Evolutionary conservation across 73 alveolate species (phyloP).

Genomic region (Breviolum minutum): DNA sequence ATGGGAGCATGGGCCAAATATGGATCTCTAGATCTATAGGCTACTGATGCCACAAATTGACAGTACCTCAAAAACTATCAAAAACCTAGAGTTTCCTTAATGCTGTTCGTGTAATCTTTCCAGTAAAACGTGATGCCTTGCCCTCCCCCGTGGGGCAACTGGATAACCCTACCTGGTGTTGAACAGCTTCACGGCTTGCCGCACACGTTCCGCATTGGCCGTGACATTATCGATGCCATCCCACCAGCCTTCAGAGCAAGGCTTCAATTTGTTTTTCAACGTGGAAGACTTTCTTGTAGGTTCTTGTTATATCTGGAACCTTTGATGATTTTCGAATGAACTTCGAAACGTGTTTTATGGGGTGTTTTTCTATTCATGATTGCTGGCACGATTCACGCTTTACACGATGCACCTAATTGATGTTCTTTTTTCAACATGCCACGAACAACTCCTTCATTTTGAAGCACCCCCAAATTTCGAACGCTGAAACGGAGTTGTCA

Average conservation of each 20-base stretch:
- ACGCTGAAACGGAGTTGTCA: not conserved
- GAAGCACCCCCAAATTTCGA: too few relatives aligned
- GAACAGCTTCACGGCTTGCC: slow-evolving; percentile 43
- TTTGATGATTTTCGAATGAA: too few relatives aligned
- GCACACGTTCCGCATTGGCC: slow-evolving; percentile 62
- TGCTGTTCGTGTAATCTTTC: not conserved
- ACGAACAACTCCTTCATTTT: too few relatives aligned
- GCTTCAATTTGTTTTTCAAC: too few relatives aligned
- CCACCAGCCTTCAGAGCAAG: slow-evolving; percentile 55
- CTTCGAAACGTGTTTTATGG: too few relatives aligned
- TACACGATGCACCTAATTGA: too few relatives aligned
- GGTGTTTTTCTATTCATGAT: too few relatives aligned
- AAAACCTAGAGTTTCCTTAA: not conserved
- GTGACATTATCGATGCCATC: slow-evolving; percentile 51
- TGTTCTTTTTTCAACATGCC: too few relatives aligned
- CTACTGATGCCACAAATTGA: not conserved
- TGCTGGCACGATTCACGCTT: too few relatives aligned
- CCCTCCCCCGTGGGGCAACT: not conserved
- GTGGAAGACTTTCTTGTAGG: too few relatives aligned
- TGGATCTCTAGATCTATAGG: not conserved
- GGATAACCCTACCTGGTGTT: not conserved
- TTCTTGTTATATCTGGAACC: too few relatives aligned
- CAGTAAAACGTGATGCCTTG: not conserved
- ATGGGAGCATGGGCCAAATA: not conserved
- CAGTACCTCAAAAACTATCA: not conserved